Evolutionary conservation across 2,329 filamentous ascomycete genomes (phyloP), one percentile per base, ranked within the genome.

Genomic region (Moelleriella libera): DNA sequence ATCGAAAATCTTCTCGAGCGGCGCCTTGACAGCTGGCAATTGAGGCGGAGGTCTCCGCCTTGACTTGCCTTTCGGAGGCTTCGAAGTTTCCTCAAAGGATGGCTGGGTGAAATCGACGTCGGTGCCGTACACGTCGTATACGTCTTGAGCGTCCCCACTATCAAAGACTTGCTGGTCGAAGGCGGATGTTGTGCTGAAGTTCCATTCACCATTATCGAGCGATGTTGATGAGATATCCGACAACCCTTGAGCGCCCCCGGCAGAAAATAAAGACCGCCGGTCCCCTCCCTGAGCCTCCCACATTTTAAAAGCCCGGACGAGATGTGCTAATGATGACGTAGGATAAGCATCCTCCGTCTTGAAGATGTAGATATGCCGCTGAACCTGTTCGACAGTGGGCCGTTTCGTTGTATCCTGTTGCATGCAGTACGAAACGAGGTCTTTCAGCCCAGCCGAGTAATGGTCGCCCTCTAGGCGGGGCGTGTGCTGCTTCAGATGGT

Each of bases 251-350:
- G 78, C 79, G 49, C 79, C 80, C 28, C 75, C 75, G 3, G 70
- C 63, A 5, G 71, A 71, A 52, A 83, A 83, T 1, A 83, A 66
- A 12, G 80, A 83, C 52, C 76, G 77, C 43, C 85, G 75, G 53
- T 77, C 78, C 30, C 85, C 85, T 29, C 85, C 85, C 54, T 78
- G 75, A 6, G 80, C 74, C 60, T 89, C 85, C 85, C 85, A 90
- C 21, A 81, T 59, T 58, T 80, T 82, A 64, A 84, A 90, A 10
- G 78, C 80, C 53, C 79, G 76, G 8, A 90, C 82, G 1, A 90
- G 69, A 50, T 78, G 70, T 2, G 77, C 67, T 2, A 90, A 71
- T 5, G 70, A 73, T 0, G 74, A 74, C 0, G 80, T 79, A 0
- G 85, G 85, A 55, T 85, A 82, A 43, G 68, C 67, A 11, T 75